These are phyloP conservation scores for Coemansia umbellata DNA, from an alignment of 192 early-diverging fungal species.

Conservation along the genomic window DNA sequence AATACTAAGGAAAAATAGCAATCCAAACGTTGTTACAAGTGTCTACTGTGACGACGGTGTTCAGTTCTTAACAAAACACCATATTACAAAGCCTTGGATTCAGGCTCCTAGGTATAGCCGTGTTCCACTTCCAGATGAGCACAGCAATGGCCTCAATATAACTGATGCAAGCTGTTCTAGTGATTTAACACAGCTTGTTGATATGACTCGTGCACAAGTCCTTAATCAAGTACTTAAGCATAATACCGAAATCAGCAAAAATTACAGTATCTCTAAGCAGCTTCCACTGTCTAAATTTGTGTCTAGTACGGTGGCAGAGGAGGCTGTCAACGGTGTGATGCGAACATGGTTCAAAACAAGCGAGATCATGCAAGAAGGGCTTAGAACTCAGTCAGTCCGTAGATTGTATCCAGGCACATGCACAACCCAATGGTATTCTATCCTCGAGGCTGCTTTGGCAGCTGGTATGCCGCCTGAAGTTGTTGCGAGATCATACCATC, in stretches of 20 bases:
- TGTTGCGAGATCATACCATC: conserved; percentile 29
- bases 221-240: conserved; percentile 10
- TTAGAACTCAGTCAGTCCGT: background rate
- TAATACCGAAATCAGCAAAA: background rate
- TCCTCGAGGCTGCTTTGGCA: conserved; percentile 19
- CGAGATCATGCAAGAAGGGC: background rate
- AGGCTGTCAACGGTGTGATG: conserved; percentile 18
- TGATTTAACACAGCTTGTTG: conserved; percentile 23
- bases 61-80: conserved; percentile 18
- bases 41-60: background rate
- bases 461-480: conserved; percentile 34
- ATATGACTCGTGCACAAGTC: conserved; percentile 37
- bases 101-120: conserved; percentile 13
- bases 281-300: conserved; percentile 25
- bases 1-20: background rate
- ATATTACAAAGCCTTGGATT: conserved; percentile 23
- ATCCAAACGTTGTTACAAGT: background rate
- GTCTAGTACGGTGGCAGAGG: conserved; percentile 28
- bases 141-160: background rate
- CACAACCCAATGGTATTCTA: conserved; percentile 18
- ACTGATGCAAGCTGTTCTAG: background rate
- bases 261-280: background rate
- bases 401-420: background rate
- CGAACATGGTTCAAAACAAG: conserved; percentile 16
- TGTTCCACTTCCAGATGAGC: conserved; percentile 8